Conservation (phyloP, 306 rosid genomes). For the Bauhinia variegata region DNA sequence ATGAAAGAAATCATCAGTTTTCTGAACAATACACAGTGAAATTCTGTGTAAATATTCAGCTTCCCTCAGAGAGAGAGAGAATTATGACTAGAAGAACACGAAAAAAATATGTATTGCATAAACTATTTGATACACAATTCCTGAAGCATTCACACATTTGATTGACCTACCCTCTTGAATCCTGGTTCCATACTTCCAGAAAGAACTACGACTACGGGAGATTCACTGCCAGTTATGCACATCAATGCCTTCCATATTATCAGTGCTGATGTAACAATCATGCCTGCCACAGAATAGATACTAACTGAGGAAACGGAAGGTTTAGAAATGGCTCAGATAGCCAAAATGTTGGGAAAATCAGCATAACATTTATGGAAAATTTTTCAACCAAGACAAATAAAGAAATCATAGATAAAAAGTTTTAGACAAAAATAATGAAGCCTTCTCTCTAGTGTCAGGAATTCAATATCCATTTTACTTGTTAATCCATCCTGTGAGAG, state of each 20-base stretch:
- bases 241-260: constrained; percentile 87
- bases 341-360: constrained; percentile 19
- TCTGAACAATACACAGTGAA: no score
- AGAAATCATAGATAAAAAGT: no score
- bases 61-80: no score
- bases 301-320: constrained; percentile 5
- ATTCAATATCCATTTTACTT: no score
- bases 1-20: constrained; percentile 10
- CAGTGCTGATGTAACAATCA: constrained; percentile 75
- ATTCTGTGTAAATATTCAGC: not conserved
- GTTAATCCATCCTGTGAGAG: not conserved
- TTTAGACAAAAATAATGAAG: no score
- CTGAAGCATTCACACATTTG: constrained; percentile 18
- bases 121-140: not conserved
- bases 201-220: constrained; percentile 92
- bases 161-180: constrained; percentile 63
- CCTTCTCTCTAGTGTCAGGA: not conserved
- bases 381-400: constrained; percentile 15
- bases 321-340: constrained; percentile 13
- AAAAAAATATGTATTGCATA: not conserved
- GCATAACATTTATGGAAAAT: not conserved
- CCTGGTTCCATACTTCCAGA: constrained; percentile 99
- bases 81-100: no score
- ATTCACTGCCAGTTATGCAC: constrained; percentile 78
- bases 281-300: constrained; percentile 42